Evolutionary conservation across 495 filamentous ascomycete species (phyloP).

Genomic region (Podospora conica): DNA sequence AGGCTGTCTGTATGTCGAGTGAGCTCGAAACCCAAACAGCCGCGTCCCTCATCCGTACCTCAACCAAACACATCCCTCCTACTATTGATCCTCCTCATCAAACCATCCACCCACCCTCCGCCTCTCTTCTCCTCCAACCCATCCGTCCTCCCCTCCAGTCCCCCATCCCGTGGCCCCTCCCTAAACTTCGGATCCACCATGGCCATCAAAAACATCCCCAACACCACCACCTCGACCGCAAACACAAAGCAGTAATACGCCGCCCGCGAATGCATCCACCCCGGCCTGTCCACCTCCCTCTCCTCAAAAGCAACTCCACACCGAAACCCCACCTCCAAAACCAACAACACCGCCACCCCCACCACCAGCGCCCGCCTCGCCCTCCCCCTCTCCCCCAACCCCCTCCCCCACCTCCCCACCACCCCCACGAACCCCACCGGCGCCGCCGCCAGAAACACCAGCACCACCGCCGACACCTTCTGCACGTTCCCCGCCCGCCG

Average conservation of each 20-base stretch:
- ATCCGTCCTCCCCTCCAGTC: not conserved
- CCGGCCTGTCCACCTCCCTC: not conserved
- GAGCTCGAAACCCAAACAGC: not conserved
- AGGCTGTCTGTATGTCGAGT: not conserved
- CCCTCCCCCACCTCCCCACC: not conserved
- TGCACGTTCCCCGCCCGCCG: slow-evolving; percentile 52
- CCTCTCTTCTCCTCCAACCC: not conserved
- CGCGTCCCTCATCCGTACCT: not conserved
- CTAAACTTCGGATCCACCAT: not conserved
- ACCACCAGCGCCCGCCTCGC: slow-evolving; percentile 1
- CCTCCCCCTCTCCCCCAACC: not conserved
- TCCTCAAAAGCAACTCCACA: slow-evolving; percentile 6
- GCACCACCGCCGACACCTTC: slow-evolving; percentile 56
- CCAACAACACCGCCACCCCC: slow-evolving; percentile 6
- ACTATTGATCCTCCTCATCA: not conserved
- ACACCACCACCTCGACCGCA: slow-evolving; percentile 10
- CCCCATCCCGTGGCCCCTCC: too few species aligned
- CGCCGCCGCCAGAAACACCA: slow-evolving; percentile 59
- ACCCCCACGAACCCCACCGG: slow-evolving; percentile 42
- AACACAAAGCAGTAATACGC: slow-evolving; percentile 13
- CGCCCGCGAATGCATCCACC: slow-evolving; percentile 10
- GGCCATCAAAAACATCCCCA: not conserved
- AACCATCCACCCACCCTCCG: not conserved
- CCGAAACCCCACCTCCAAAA: slow-evolving; percentile 11
- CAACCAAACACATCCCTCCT: not conserved